phyloP scores from a whole-genome alignment of 805 yeast species.

The Komagataella mondaviorum region DNA sequence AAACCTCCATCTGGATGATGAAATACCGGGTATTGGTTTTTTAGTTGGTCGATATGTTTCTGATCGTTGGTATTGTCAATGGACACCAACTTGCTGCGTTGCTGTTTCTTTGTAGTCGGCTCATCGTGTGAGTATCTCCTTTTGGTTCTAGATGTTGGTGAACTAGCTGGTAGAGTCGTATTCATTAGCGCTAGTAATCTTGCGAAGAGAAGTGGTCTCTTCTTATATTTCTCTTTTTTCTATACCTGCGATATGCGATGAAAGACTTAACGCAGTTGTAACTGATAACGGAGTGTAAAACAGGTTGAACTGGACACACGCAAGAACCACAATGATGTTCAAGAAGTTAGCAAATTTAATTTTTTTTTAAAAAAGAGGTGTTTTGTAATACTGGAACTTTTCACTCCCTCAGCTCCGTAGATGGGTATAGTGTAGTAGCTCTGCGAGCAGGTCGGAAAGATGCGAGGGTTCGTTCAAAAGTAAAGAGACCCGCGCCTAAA shows the following conservation, averaged over 20 bases:
- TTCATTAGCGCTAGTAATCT: background rate
- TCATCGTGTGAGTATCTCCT: conserved; percentile 23
- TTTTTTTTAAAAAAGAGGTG: background rate
- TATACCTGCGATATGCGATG: background rate
- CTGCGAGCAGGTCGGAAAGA: background rate
- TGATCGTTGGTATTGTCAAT: conserved; percentile 1
- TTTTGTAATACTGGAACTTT: background rate
- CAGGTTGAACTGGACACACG: background rate
- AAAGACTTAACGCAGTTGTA: background rate
- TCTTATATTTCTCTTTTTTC: background rate
- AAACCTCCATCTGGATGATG: conserved; percentile 51
- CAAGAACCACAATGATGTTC: background rate
- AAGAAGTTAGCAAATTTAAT: background rate
- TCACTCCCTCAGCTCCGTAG: background rate
- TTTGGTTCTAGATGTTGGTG: conserved; percentile 14
- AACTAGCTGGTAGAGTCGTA: background rate
- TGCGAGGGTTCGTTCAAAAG: background rate
- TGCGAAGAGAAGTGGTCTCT: background rate
- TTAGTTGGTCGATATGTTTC: conserved; percentile 12
- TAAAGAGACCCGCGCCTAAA: background rate
- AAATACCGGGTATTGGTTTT: conserved; percentile 39
- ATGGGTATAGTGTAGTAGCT: background rate
- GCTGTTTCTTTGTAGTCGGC: conserved; percentile 16
- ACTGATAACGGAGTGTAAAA: background rate
- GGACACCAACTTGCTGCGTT: conserved; percentile 5